phyloP scores from a whole-genome alignment of 108 stramenopile genomes.

The Skeletonema marinoi region DNA sequence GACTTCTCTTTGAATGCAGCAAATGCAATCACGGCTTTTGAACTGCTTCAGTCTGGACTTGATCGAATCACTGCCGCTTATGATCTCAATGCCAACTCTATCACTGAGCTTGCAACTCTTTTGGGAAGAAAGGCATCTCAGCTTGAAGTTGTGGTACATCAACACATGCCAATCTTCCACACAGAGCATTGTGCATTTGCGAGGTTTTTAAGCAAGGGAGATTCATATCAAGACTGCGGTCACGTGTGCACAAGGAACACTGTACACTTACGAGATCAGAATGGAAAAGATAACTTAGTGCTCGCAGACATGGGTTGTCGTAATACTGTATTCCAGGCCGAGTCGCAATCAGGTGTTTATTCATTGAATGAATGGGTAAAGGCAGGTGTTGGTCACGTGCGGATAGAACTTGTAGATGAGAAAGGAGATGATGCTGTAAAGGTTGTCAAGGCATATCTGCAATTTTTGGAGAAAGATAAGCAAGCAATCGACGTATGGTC shows the following conservation, averaged over 20 bases:
- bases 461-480: conserved; percentile 38
- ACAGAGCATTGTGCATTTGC: conserved; percentile 84
- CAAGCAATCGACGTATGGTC: conserved; percentile 48
- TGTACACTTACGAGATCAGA: conserved; percentile 74
- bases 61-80: conserved; percentile 63
- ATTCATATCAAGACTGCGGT: conserved; percentile 79
- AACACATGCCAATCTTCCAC: conserved; percentile 81
- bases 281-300: conserved; percentile 73
- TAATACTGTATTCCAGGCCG: conserved; percentile 77
- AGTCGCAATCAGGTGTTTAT: conserved; percentile 68
- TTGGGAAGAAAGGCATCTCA: conserved; percentile 32
- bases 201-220: conserved; percentile 67
- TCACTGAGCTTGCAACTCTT: conserved; percentile 55
- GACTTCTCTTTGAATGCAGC: conserved; percentile 79
- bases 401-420: conserved; percentile 83
- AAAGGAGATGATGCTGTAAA: conserved; percentile 39
- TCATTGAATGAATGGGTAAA: conserved; percentile 54
- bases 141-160: conserved; percentile 73
- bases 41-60: conserved; percentile 58
- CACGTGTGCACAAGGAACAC: conserved; percentile 78
- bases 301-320: conserved; percentile 85
- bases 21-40: conserved; percentile 65
- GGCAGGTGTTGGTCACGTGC: conserved; percentile 54
- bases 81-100: conserved; percentile 65
- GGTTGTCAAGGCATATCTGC: conserved; percentile 55